Conservation (phyloP, 2,329 filamentous ascomycete genomes). For the Exophiala dermatitidis region DNA sequence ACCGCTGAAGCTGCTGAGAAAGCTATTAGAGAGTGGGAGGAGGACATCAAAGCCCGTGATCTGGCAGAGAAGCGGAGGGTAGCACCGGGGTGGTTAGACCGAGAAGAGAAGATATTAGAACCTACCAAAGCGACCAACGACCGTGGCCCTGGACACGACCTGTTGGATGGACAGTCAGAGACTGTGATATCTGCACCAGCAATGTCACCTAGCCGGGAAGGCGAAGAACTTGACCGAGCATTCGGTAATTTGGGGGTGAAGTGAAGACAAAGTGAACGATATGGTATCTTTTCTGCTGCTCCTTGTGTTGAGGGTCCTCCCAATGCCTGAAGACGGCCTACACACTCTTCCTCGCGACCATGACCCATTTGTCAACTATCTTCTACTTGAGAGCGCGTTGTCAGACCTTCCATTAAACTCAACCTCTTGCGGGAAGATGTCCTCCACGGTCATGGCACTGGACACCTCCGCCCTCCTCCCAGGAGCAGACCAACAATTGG, state of each 20-base stretch:
- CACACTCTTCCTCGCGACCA: background rate
- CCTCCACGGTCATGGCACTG: background rate
- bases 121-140: slow-evolving; percentile 34
- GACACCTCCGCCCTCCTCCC: background rate
- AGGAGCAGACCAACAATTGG: background rate
- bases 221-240: slow-evolving; percentile 48
- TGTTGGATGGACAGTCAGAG: slow-evolving; percentile 35
- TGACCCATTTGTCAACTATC: background rate
- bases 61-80: slow-evolving; percentile 57
- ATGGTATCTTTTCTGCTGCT: background rate
- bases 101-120: slow-evolving; percentile 53
- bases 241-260: slow-evolving; percentile 45
- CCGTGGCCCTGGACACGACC: slow-evolving; percentile 21
- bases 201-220: slow-evolving; percentile 40
- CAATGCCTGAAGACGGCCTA: background rate
- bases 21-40: slow-evolving; percentile 63
- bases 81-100: slow-evolving; percentile 59
- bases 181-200: slow-evolving; percentile 31
- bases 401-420: background rate
- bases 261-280: slow-evolving; percentile 27
- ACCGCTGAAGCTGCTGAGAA: slow-evolving; percentile 61
- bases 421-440: background rate
- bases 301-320: background rate
- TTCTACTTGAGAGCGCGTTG: too few species aligned
- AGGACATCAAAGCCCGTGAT: slow-evolving; percentile 51